Evolutionary conservation across 2,329 filamentous ascomycete genomes (phyloP).

Genomic region (Alternaria conjuncta): DNA sequence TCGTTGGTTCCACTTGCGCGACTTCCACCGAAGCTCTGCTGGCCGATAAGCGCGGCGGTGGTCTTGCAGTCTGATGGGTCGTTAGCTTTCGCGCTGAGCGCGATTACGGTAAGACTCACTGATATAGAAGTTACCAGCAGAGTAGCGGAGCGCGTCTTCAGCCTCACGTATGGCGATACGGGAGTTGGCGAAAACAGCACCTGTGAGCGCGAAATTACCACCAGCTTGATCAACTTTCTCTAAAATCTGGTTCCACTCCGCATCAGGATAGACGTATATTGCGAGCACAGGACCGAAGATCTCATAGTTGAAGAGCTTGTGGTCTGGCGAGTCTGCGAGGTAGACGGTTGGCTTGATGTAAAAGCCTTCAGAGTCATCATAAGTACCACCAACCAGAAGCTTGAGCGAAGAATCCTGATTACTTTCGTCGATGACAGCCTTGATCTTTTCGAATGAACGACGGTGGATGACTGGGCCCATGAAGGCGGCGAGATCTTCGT

Average conservation of each 20-base stretch:
- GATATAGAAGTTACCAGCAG: constrained; percentile 82
- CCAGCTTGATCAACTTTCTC: constrained; percentile 64
- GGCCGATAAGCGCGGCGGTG: constrained; percentile 51
- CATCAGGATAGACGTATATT: constrained; percentile 79
- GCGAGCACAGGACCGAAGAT: constrained; percentile 80
- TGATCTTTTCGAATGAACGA: constrained; percentile 78
- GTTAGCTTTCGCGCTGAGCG: not conserved
- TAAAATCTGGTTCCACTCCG: constrained; percentile 61
- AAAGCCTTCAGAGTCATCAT: constrained; percentile 78
- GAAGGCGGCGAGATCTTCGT: constrained; percentile 73
- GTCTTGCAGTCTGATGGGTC: constrained; percentile 32
- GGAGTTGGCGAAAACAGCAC: constrained; percentile 74
- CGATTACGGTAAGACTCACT: constrained; percentile 48
- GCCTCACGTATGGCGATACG: constrained; percentile 68
- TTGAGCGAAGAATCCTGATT: constrained; percentile 74
- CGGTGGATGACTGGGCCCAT: constrained; percentile 85
- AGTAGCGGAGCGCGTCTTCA: constrained; percentile 72
- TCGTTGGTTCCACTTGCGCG: constrained; percentile 62
- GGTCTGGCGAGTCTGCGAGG: constrained; percentile 70
- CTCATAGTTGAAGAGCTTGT: constrained; percentile 76
- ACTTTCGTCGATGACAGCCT: constrained; percentile 74
- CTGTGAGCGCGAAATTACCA: constrained; percentile 76
- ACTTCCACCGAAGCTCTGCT: constrained; percentile 59
- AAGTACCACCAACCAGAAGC: constrained; percentile 74
- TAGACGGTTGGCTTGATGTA: constrained; percentile 85